These are phyloP conservation scores for Trichoderma atrobrunneum DNA, from an alignment of 2,329 filamentous ascomycete genomes.

Conservation along the genomic window DNA sequence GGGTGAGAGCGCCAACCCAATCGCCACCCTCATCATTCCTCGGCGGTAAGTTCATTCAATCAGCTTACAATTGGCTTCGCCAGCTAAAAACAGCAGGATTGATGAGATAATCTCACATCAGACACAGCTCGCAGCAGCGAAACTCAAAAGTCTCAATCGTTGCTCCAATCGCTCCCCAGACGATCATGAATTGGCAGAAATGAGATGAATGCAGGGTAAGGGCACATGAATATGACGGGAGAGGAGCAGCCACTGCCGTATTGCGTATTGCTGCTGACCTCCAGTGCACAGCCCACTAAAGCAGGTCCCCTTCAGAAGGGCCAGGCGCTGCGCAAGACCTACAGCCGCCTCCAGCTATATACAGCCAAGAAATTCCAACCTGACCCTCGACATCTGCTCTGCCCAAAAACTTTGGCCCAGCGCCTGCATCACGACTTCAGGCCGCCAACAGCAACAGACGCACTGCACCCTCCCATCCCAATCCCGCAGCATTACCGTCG, in stretches of 20 bases:
- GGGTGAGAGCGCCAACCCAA: background rate
- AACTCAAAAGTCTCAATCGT: conserved; percentile 7
- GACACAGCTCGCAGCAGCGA: background rate
- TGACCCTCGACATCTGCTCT: background rate
- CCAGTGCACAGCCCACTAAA: conserved; percentile 11
- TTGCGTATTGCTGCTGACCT: conserved; percentile 7
- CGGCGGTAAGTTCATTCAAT: background rate
- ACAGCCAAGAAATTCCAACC: background rate
- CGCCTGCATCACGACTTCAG: conserved; percentile 3
- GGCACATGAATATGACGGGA: background rate
- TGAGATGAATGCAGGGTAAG: conserved; percentile 5
- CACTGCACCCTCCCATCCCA: background rate
- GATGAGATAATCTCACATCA: conserved; percentile 19
- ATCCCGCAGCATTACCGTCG: background rate
- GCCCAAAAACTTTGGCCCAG: background rate
- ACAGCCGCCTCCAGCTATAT: conserved; percentile 6
- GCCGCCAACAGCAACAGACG: background rate
- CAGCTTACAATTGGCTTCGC: conserved; percentile 6
- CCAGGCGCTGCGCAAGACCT: background rate
- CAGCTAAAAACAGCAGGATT: background rate
- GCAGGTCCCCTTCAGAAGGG: conserved; percentile 6
- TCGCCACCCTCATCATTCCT: conserved; percentile 5
- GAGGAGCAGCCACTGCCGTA: conserved; percentile 6
- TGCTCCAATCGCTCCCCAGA: background rate
- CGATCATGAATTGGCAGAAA: background rate